Base-by-base conservation (phyloP, 2,329 filamentous ascomycete genomes). In the Colletotrichum trifolii region DNA sequence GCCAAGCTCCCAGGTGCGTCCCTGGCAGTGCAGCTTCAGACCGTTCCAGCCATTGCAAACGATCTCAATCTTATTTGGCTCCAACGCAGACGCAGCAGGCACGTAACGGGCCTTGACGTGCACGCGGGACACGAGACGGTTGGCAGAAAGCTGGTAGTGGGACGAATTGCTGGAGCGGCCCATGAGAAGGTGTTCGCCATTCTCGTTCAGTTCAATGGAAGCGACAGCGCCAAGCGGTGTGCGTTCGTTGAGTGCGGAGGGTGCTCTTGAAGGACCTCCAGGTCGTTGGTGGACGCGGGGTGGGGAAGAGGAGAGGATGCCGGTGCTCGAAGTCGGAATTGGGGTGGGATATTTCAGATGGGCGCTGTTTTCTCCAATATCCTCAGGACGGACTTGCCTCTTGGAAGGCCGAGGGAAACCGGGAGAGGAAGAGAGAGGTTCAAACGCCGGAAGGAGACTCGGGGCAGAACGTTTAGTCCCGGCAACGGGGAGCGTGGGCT, bases 21-120 rank as follows among this genome's bases (percentile, higher is more conserved):
- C 93, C 78, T 95, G 91, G 81, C 93, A 97, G 79, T 97, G 94
- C 70, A 99, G 81, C 81, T 93, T 97, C 69, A 96, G 84, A 13
- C 96, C 96, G 77, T 99, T 99, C 95, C 95, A 98, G 25, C 96
- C 96, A 73, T 91, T 87, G 82, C 96, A 99, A 73, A 93, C 85
- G 71, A 99, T 91, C 77, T 97, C 92, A 50, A 99, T 87, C 77
- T 89, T 90, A 76, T 91, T 92, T 67, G 88, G 85, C 70, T 92
- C 89, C 71, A 92, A 85, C 6, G 86, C 86, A 60, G 87, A 84
- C 17, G 85, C 80, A 11, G 92, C 88, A 25, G 91, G 85, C 68
- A 95, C 87, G 77, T 94, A 99, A 57, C 89, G 87, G 68, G 94
- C 94, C 79, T 93, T 91, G 77, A 97, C 91, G 76, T 99, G 96